Base-by-base conservation (phyloP, 176 grass and related monocot species). In the Ensete ventricosum region DNA sequence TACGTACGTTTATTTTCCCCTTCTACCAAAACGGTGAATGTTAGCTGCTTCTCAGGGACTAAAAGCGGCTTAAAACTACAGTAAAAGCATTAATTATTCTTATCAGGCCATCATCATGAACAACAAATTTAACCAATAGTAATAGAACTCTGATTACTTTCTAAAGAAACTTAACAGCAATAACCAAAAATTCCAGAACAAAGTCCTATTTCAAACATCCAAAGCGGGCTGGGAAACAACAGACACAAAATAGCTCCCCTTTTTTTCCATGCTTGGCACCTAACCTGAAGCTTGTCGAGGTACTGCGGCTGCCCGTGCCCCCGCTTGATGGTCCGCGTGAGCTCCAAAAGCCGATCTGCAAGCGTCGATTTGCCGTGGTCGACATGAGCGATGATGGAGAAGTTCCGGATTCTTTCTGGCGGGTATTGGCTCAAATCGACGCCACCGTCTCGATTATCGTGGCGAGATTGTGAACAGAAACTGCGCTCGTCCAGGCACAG, bases 351-450 rank as follows among this genome's bases (percentile, higher is more conserved):
- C 53, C 93, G 71, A 62, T 92, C 89, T 0, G 93, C 91, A 13
- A 97, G 93, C 24, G 93, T 97, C 0, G 93, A 93, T 84, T 97
- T 97, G 57, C 90, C 93, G 62, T 97, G 90, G 75, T 93, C 93
- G 14, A 93, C 93, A 64, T 97, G 90, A 20, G 90, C 89, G 52
- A 93, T 92, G 76, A 90, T 97, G 22, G 93, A 93, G 79, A 97
- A 97, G 55, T 97, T 97, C 17, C 90, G 83, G 65, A 97, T 83
- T 81, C 83, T 85, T 69, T 97, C 93, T 25, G 93, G 89, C 10
- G 90, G 73, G 74, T 87, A 97, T 64, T 85, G 74, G 53, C 79
- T 87, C 64, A 97, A 77, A 80, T 97, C 89, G 24, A 79, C 64
- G 3, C 69, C 87, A 20, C 79, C 66, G 20, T 69, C 82, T 27